Conservation (phyloP, 2,329 filamentous ascomycete species). For the Colletotrichum simmondsii region DNA sequence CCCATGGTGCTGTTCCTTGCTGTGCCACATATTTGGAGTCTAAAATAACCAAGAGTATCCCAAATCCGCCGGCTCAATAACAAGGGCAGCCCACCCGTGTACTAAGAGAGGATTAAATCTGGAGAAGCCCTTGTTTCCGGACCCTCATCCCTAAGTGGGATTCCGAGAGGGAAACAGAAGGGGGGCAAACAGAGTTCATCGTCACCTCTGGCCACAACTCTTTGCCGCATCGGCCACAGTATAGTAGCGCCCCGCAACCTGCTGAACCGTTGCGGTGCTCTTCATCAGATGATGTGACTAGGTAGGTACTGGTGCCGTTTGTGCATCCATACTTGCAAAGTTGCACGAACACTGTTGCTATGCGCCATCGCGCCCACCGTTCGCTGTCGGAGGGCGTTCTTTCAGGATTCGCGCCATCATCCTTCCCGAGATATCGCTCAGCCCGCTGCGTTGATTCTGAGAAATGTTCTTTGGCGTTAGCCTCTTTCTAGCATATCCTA, state of each 20-base stretch:
- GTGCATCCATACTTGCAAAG: not conserved
- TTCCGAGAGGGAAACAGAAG: not conserved
- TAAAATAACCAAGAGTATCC: not conserved
- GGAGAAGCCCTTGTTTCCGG: conserved; percentile 6
- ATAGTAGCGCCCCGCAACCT: not conserved
- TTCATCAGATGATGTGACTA: not conserved
- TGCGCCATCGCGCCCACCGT: not conserved
- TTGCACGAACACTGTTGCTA: not conserved
- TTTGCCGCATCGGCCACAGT: conserved; percentile 9
- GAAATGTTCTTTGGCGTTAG: not conserved
- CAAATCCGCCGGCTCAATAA: conserved; percentile 12
- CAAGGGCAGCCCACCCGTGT: conserved; percentile 13
- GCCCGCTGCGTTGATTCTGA: not conserved
- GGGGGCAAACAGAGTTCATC: not conserved
- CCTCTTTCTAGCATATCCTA: not conserved
- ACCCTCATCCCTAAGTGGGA: not conserved
- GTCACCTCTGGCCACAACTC: not conserved
- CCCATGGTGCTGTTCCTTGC: conserved; percentile 19
- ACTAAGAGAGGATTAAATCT: conserved; percentile 19
- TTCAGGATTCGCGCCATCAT: not conserved
- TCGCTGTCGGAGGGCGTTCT: not conserved
- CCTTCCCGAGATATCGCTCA: not conserved
- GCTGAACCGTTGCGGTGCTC: not conserved
- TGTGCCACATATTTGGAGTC: conserved; percentile 23
- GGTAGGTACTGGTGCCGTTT: not conserved